A percentile compares a stretch with the other conserved stretches of the same genome.
These are phyloP conservation scores for Linderina pennispora DNA, from an alignment of 192 early-diverging fungal species.

Conservation along the genomic window DNA sequence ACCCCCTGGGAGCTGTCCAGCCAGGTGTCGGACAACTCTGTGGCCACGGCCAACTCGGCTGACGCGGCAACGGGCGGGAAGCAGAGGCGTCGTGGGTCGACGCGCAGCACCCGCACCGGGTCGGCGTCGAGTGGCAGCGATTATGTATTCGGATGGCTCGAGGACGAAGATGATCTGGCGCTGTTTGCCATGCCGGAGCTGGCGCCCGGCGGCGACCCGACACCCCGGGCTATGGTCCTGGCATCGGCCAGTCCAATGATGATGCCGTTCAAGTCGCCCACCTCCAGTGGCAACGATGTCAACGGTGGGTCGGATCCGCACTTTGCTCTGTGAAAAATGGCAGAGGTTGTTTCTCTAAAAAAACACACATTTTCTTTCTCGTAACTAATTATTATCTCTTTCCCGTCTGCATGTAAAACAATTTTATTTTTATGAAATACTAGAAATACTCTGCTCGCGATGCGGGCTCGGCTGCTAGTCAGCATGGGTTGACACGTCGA, in stretches of 20 bases:
- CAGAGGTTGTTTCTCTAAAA: too few species aligned
- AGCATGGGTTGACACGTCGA: too few species aligned
- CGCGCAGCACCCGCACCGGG: neutral
- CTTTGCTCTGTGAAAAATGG: neutral
- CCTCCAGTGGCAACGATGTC: neutral
- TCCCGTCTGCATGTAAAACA: too few species aligned
- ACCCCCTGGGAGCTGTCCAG: constrained; percentile 5
- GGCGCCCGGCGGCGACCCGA: neutral
- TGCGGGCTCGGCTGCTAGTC: too few species aligned
- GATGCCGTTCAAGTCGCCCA: constrained; percentile 12
- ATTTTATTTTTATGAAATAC: neutral
- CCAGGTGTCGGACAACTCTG: constrained; percentile 7
- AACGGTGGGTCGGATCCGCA: constrained; percentile 2
- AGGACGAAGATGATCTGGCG: constrained; percentile 37
- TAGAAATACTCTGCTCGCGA: too few species aligned
- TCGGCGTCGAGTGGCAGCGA: constrained; percentile 8
- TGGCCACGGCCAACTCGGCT: neutral
- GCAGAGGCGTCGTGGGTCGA: neutral
- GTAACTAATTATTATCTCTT: too few species aligned
- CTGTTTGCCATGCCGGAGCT: constrained; percentile 40
- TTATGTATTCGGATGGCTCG: constrained; percentile 44
- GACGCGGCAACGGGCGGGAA: neutral
- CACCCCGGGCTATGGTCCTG: constrained; percentile 28
- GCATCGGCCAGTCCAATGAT: constrained; percentile 36
- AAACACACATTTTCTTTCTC: too few species aligned